Percentiles rank a stretch among this genome's conserved stretches.
phyloP scores from a whole-genome alignment of 1,284 basidiomycete species.

The Leccinum griseonigrum region DNA sequence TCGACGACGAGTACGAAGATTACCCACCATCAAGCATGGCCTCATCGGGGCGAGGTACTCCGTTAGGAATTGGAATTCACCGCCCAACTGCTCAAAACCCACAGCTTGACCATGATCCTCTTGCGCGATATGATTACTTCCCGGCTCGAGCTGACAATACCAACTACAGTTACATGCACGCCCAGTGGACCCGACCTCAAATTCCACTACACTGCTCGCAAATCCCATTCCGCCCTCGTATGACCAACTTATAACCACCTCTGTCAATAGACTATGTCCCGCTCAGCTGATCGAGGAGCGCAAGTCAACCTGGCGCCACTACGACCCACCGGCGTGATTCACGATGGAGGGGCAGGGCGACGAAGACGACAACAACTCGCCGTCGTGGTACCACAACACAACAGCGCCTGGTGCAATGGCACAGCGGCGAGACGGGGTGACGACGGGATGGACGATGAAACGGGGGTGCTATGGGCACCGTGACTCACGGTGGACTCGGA shows the following conservation, averaged over 20 bases:
- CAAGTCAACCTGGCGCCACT: slow-evolving; percentile 73
- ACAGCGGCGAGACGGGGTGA: too few relatives aligned
- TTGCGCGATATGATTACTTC: slow-evolving; percentile 49
- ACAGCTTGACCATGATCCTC: slow-evolving; percentile 53
- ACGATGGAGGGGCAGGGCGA: too few relatives aligned
- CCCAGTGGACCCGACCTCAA: slow-evolving; percentile 27
- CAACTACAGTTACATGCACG: too few relatives aligned
- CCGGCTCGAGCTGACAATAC: slow-evolving; percentile 25
- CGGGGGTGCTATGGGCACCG: too few relatives aligned
- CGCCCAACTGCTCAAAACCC: slow-evolving; percentile 57
- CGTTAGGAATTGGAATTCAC: slow-evolving; percentile 44
- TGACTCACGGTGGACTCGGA: too few relatives aligned
- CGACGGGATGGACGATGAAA: too few relatives aligned
- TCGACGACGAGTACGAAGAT: slow-evolving; percentile 74
- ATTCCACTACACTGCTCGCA: slow-evolving; percentile 65
- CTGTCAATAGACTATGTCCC: slow-evolving; percentile 30
- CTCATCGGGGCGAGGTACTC: slow-evolving; percentile 67
- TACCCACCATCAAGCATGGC: slow-evolving; percentile 54
- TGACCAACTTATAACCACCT: slow-evolving; percentile 38
- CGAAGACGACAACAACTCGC: too few relatives aligned
- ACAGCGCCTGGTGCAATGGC: too few relatives aligned
- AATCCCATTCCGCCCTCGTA: slow-evolving; percentile 51
- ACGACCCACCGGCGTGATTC: too few relatives aligned
- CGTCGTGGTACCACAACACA: too few relatives aligned
- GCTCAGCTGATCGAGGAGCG: slow-evolving; percentile 62